Evolutionary conservation across 768 basidiomycete species (phyloP).

Genomic region (Leucosporidium yakuticum): DNA sequence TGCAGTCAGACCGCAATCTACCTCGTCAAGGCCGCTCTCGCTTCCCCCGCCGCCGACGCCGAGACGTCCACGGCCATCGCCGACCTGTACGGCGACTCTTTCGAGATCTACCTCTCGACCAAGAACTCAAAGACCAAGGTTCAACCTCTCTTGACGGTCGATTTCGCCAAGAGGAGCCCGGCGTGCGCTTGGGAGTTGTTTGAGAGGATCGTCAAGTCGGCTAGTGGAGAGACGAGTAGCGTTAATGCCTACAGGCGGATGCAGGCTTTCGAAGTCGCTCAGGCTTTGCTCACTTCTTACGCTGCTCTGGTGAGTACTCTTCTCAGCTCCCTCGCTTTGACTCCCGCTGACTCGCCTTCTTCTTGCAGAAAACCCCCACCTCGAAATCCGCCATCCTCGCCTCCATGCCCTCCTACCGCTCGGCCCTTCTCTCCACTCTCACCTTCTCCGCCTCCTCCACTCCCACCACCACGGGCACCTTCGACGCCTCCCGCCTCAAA

Average conservation of each 20-base stretch:
- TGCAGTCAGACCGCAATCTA: slow-evolving; percentile 23
- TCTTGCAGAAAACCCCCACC: slow-evolving; percentile 12
- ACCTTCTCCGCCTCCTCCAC: slow-evolving; percentile 51
- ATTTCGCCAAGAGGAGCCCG: slow-evolving; percentile 19
- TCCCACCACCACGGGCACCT: slow-evolving; percentile 49
- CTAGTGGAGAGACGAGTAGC: slow-evolving; percentile 48
- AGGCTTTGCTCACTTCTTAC: slow-evolving; percentile 57
- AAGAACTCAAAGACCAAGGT: slow-evolving; percentile 35
- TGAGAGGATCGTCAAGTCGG: slow-evolving; percentile 54
- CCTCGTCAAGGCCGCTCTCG: slow-evolving; percentile 29
- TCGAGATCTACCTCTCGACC: slow-evolving; percentile 27
- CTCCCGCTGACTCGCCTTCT: slow-evolving; percentile 40
- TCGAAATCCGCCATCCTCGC: slow-evolving; percentile 32
- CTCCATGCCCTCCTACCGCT: slow-evolving; percentile 49
- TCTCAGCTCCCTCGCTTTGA: background rate
- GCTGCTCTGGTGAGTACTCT: slow-evolving; percentile 43
- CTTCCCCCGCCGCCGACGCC: slow-evolving; percentile 13
- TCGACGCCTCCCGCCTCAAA: slow-evolving; percentile 61
- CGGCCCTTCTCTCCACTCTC: slow-evolving; percentile 50
- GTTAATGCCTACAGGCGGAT: slow-evolving; percentile 70
- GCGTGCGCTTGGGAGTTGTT: slow-evolving; percentile 18
- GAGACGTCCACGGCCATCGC: slow-evolving; percentile 6
- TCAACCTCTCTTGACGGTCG: slow-evolving; percentile 29
- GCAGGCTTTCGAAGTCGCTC: slow-evolving; percentile 68
- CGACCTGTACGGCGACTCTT: slow-evolving; percentile 11